Evolutionary conservation across 306 rosid species (phyloP).

Genomic region (barrel medic (Medicago truncatula)): MtrunA17r5.0-ANR NC_053044.1:49552501-49553000

Average conservation of each 20-base stretch:
- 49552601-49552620: background rate
- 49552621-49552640: background rate
- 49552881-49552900: constrained; percentile 11
- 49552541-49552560: background rate
- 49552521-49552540: constrained; percentile 1
- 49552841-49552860: constrained; percentile 93
- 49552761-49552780: constrained; percentile 24
- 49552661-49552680: constrained; percentile 8
- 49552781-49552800: constrained; percentile 33
- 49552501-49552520: background rate
- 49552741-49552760: constrained; percentile 5
- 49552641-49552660: background rate
- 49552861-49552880: constrained; percentile 68
- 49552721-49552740: constrained; percentile 1
- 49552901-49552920: background rate
- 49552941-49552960: constrained; percentile 6
- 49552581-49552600: background rate
- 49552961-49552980: background rate
- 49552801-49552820: constrained; percentile 85
- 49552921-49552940: constrained; percentile 17
- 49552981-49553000: background rate
- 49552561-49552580: background rate
- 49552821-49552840: constrained; percentile 98
- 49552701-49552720: background rate
- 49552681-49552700: background rate